Percentiles rank a stretch among this genome's conserved stretches.
Evolutionary conservation across 495 filamentous ascomycete species (phyloP).

Genomic region (Penicillium mononematosum): DNA sequence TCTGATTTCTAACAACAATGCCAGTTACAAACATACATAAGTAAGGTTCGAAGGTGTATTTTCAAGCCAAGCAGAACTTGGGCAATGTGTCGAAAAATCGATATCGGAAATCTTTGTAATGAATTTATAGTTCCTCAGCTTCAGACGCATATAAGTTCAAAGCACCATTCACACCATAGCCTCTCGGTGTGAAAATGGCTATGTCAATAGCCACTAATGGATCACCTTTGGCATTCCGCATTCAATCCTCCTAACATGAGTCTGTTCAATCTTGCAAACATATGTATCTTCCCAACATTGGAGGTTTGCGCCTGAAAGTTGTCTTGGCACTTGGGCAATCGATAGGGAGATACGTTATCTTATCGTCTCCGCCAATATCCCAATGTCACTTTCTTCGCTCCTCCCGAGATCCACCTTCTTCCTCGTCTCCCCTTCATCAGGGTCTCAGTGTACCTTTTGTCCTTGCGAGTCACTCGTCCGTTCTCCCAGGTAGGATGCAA

Average conservation of each 20-base stretch:
- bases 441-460: background rate
- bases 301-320: background rate
- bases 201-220: background rate
- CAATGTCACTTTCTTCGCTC: slow-evolving; percentile 1
- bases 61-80: background rate
- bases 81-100: background rate
- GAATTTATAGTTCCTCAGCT: background rate
- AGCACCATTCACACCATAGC: background rate
- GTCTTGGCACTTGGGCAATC: background rate
- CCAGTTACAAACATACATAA: background rate
- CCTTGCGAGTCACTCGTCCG: background rate
- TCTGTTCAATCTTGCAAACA: background rate
- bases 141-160: background rate
- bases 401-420: background rate
- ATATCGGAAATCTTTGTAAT: background rate
- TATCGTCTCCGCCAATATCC: slow-evolving; percentile 8
- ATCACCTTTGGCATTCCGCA: background rate
- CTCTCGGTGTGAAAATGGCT: background rate
- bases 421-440: background rate
- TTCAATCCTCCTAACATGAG: background rate
- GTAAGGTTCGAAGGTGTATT: background rate
- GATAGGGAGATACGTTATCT: slow-evolving; percentile 4
- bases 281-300: background rate
- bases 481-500: background rate
- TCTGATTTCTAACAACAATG: background rate